These are phyloP conservation scores for Pisolithus tinctorius DNA, from an alignment of 768 basidiomycete genomes.

Conservation along the genomic window DNA sequence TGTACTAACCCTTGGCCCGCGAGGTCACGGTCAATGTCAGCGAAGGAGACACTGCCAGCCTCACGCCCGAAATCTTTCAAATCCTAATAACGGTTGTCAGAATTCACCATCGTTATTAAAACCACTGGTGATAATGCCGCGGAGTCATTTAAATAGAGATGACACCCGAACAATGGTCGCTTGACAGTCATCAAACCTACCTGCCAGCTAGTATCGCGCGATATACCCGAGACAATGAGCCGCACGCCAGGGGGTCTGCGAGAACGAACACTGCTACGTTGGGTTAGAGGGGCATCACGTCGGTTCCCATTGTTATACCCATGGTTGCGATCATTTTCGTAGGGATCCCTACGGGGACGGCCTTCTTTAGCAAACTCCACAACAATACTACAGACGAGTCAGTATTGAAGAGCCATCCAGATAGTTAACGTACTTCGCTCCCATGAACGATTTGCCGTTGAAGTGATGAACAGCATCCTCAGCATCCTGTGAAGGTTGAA, in stretches of 20 bases:
- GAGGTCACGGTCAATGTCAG: constrained; percentile 86
- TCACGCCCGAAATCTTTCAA: constrained; percentile 96
- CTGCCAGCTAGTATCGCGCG: constrained; percentile 98
- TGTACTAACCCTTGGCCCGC: constrained; percentile 78
- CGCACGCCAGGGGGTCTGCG: constrained; percentile 78
- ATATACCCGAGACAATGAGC: constrained; percentile 81
- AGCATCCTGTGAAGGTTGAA: constrained; percentile 59
- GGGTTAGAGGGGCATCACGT: constrained; percentile 6
- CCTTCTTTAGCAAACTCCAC: constrained; percentile 96
- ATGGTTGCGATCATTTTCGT: constrained; percentile 51
- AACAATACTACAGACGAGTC: constrained; percentile 57
- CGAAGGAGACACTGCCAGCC: constrained; percentile 88
- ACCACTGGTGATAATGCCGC: not conserved
- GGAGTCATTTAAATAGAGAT: not conserved
- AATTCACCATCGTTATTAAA: constrained; percentile 7
- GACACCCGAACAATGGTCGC: constrained; percentile 10
- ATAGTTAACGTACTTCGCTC: constrained; percentile 45
- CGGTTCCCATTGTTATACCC: constrained; percentile 35
- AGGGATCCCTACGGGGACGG: constrained; percentile 73
- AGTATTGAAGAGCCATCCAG: not conserved
- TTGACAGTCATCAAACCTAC: constrained; percentile 44
- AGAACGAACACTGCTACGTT: constrained; percentile 47
- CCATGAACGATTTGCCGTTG: constrained; percentile 87
- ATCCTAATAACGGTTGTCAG: constrained; percentile 53
- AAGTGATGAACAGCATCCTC: constrained; percentile 87